Base-by-base conservation (phyloP, 305 asterid species). In the Fraxinus angustifolia region DNA sequence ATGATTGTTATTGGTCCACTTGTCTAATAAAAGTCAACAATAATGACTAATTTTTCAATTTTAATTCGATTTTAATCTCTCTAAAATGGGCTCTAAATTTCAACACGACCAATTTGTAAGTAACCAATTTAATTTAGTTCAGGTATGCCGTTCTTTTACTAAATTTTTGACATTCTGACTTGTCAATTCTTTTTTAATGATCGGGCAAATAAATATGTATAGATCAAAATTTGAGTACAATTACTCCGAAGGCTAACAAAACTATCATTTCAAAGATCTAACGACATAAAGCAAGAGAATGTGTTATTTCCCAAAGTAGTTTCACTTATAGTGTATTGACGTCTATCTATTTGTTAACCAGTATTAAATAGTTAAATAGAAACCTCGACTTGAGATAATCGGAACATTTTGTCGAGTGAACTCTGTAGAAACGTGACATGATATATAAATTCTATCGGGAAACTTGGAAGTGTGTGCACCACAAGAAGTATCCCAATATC, bases 401-500 rank as follows among this genome's bases (percentile, higher is more conserved):
- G 68, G 68, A 58, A 58, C 7, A 19, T 58, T 58, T 58, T 17
- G 12, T 58, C 23, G 10, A 58, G 70, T 21, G 12, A 58, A 58
- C 30, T 58, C 0, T 1, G 31, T 7, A 19, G 30, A 19, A 17
- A 19, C 4, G 2, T 56, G 62, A n/a, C 62, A 50, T 50, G 62
- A n/a, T 8, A 53, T 53, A 53, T n/a, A n/a, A 58, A 58, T 19
- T 58, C 70, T 58, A 58, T 58, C 70, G 70, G 68, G 70, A 58
- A 70, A 70, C 75, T 31, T 70, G 75, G 75, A n/a, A 70, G 45
- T 70, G 5, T 16, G 42, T 70, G 75, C 75, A 70, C 75, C 75
- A 70, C 75, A 70, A 5, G 40, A 68, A 68, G 75, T 0, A 12
- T 5, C 42, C 16, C 75, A 70, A 70, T 31, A 70, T 70, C 75